These are phyloP conservation scores for Psilocybe azurescens DNA, from an alignment of 768 basidiomycete species.

Conservation along the genomic window DNA sequence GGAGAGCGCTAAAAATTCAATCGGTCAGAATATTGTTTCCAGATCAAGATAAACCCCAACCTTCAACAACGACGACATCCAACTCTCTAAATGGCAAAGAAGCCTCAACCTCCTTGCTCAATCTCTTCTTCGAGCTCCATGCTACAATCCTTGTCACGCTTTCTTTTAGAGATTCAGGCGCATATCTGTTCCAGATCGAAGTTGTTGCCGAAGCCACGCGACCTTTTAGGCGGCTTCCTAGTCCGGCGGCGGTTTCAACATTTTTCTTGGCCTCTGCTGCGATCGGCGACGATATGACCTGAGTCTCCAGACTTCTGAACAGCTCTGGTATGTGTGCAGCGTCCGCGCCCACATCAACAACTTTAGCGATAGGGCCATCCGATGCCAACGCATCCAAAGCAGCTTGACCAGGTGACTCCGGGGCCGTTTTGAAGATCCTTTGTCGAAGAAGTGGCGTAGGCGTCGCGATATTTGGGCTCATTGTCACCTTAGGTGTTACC, in stretches of 20 bases:
- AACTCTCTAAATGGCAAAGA: slow-evolving; percentile 66
- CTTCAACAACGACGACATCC: slow-evolving; percentile 66
- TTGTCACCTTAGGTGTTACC: slow-evolving; percentile 8
- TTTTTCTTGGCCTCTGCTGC: slow-evolving; percentile 28
- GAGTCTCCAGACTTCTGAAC: slow-evolving; percentile 29
- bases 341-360: slow-evolving; percentile 51
- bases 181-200: slow-evolving; percentile 22
- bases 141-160: slow-evolving; percentile 25
- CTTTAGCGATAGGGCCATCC: slow-evolving; percentile 59
- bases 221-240: slow-evolving; percentile 16
- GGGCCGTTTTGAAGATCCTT: slow-evolving; percentile 49
- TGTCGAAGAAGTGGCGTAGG: slow-evolving; percentile 46
- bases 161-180: slow-evolving; percentile 37
- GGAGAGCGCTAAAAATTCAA: slow-evolving; percentile 58
- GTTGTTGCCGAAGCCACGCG: background rate
- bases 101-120: slow-evolving; percentile 55
- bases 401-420: slow-evolving; percentile 54
- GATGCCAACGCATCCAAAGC: slow-evolving; percentile 62
- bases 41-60: slow-evolving; percentile 38
- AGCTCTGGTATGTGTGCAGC: slow-evolving; percentile 44
- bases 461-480: slow-evolving; percentile 33
- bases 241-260: slow-evolving; percentile 16
- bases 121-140: slow-evolving; percentile 67
- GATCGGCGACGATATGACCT: slow-evolving; percentile 23
- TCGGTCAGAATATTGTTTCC: background rate